Evolutionary conservation across 805 yeast species (phyloP), one percentile per base, ranked within the genome.

Genomic region (Metschnikowia noctiluminum): DNA sequence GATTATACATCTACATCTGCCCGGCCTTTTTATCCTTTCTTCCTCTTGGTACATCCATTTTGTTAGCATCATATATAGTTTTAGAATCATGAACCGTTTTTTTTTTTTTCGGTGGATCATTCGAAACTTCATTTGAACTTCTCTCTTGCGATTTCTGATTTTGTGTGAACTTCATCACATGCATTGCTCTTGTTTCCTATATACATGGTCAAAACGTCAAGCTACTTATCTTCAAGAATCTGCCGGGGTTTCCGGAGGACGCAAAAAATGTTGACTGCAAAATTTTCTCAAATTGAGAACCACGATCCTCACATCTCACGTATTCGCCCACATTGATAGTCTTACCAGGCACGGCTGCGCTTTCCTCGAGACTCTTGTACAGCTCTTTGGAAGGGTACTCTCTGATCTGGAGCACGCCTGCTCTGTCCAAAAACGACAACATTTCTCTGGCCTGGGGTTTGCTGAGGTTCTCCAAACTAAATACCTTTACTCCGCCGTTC

Each of bases 161-260:
- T 21, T 21, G 21, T 21, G 21, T 21, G 21, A 21, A 21, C 21
- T 21, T 21, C 21, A 21, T 31, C 34, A 11, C 34, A 31, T 31
- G 11, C 34, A 11, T 31, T 31, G 13, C 34, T 31, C 34, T 31
- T 21, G 21, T 21, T 31, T 31, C 13, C 45, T 36, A 53, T 55
- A 36, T 55, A 53, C 54, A 53, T 16, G 40, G 38, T 49, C 48
- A 56, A 32, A 52, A 54, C 11, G 50, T 51, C 46, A 70, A 53
- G 46, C 61, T 62, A 41, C 64, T 59, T 49, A 67, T 60, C 58
- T 62, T 64, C 47, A 71, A 59, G 49, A 72, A 59, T 35, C 58
- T 57, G 15, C 70, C 68, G 3, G 76, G 76, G 59, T 71, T 72
- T 37, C 77, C 77, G 16, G 69, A 61, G n/a, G 74, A 65, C 34